Conservation (phyloP, 140 eudicot species). For the Oenanthe javanica region DNA sequence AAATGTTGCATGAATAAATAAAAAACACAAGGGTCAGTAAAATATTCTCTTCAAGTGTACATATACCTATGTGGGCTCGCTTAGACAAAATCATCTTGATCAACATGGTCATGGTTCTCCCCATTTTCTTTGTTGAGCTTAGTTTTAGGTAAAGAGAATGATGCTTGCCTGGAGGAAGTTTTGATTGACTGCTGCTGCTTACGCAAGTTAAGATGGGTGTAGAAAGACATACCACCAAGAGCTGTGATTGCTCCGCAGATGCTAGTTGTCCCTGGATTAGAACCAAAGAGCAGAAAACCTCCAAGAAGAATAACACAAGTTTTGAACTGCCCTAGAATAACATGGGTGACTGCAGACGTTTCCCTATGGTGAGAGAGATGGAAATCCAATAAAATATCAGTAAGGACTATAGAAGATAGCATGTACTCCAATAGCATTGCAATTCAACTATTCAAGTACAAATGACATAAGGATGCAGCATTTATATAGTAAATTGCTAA, state of each 20-base stretch:
- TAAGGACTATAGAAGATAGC: not conserved
- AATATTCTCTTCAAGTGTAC: not conserved
- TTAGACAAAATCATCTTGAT: slow-evolving; percentile 51
- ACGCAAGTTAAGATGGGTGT: slow-evolving; percentile 66
- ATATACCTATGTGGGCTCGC: not conserved
- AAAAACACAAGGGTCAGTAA: slow-evolving; percentile 4
- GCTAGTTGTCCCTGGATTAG: slow-evolving; percentile 83
- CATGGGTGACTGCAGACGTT: slow-evolving; percentile 94
- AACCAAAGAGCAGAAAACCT: slow-evolving; percentile 78
- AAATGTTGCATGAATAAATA: not conserved
- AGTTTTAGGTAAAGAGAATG: slow-evolving; percentile 57
- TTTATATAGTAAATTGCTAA: not conserved
- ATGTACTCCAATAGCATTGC: not conserved
- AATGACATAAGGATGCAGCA: not conserved
- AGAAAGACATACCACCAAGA: slow-evolving; percentile 75
- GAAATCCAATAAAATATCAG: not conserved
- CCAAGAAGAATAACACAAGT: slow-evolving; percentile 93
- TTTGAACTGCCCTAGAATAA: slow-evolving; percentile 97
- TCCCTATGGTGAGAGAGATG: slow-evolving; percentile 44
- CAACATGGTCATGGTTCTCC: slow-evolving; percentile 28
- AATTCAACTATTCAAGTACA: not conserved
- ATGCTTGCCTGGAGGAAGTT: slow-evolving; percentile 37
- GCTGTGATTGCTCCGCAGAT: slow-evolving; percentile 78
- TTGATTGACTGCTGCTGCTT: slow-evolving; percentile 42
- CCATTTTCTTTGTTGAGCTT: slow-evolving; percentile 76